Evolutionary conservation across 23 red algal species (phyloP), one percentile per base, ranked within the genome.

Genomic region (Gracilaria caudata): DNA sequence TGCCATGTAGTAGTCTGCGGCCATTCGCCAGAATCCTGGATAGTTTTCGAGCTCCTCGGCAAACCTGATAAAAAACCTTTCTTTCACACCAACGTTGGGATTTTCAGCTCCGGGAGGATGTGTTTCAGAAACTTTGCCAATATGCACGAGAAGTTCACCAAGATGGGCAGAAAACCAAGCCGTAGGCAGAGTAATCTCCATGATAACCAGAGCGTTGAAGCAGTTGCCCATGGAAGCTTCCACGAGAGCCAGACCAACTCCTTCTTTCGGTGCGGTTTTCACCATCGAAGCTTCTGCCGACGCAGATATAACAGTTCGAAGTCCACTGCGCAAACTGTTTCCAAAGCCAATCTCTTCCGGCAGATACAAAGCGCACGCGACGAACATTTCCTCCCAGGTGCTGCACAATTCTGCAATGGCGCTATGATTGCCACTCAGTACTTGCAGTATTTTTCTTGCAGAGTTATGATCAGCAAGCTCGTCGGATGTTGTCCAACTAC

Each of bases 351-450:
- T 59, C 5, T 73, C 72, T 25, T 68, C 56, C 6, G 63, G 76
- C 44, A 55, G 34, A 37, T 82, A 91, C 26, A 82, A 21, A 8
- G 60, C 61, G 35, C 77, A 82, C 1, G 87, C 61, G 23, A 91
- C 61, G 40, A 91, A 66, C 87, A 91, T 91, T 33, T 91, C 87
- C 54, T 81, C 87, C 87, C 87, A 91, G 1, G 75, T 74, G 7
- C 54, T 47, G 24, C 77, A 81, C 11, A 60, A 61, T 1, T 39
- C 44, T 13, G 44, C 76, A 28, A 91, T 91, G 10, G 46, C 53
- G 28, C 56, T 51, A 25, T 56, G 36, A 28, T 82, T 63, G 6
- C 87, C 87, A 53, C 64, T 63, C 39, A 91, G 29, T 26, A 91
- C 33, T 12, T 59, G 47, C 33, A 91, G 32, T 33, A 91, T 44